Evolutionary conservation across 73 alveolate genomes (phyloP).

Genomic region (Paramecium tetraurelia): DNA sequence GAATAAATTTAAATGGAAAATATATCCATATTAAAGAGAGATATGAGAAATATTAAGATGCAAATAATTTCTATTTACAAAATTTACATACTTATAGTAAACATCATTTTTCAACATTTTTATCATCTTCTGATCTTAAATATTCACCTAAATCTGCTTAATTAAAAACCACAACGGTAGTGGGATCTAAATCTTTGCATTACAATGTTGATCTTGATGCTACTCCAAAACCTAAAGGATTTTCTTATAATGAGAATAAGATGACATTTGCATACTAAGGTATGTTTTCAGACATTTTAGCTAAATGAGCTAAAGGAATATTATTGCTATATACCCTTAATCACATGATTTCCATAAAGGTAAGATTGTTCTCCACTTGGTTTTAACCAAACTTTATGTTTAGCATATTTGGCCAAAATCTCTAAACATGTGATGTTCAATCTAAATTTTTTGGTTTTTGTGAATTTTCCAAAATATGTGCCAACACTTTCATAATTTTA

Average conservation of each 20-base stretch:
- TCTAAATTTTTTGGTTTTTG: constrained; percentile 94
- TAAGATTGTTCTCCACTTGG: constrained; percentile 95
- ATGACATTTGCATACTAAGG: constrained; percentile 93
- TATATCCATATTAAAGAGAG: neutral
- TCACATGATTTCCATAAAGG: constrained; percentile 95
- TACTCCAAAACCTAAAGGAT: constrained; percentile 97
- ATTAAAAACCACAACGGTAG: constrained; percentile 90
- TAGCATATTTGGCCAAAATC: constrained; percentile 95
- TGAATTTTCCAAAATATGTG: constrained; percentile 95
- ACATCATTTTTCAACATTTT: neutral
- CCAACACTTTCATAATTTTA: constrained; percentile 71
- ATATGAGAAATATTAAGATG: neutral
- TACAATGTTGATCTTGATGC: constrained; percentile 90
- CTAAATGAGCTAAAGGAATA: constrained; percentile 64
- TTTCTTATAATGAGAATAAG: constrained; percentile 89
- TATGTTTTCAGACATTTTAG: constrained; percentile 94
- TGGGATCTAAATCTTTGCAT: constrained; percentile 92
- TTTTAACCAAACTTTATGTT: constrained; percentile 96
- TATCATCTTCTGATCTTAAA: constrained; percentile 63
- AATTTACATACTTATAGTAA: neutral
- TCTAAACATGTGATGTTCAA: constrained; percentile 94
- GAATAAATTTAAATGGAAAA: too few relatives aligned
- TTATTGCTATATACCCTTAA: constrained; percentile 75
- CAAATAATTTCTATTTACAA: neutral
- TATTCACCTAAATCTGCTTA: constrained; percentile 97